A percentile compares a stretch with the other conserved stretches of the same genome.
These are phyloP conservation scores for Daldinia eschscholtzii DNA, from an alignment of 2,329 filamentous ascomycete species.

Conservation along the genomic window DNA sequence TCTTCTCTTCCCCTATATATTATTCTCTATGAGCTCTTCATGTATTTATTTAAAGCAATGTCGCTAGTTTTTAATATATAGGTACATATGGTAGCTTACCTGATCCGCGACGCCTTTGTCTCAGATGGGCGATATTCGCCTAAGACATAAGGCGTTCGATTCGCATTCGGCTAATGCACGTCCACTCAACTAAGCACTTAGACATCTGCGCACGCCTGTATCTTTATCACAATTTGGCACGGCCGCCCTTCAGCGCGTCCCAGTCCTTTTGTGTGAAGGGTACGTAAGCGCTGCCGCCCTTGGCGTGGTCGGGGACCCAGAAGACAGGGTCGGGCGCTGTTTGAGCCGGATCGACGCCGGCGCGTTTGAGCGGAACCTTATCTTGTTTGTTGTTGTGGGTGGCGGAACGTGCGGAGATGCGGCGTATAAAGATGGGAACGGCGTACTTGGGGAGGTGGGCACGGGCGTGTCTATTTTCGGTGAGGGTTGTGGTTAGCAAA, in stretches of 20 bases:
- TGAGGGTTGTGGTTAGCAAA: slow-evolving; percentile 1
- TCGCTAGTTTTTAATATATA: slow-evolving; percentile 2
- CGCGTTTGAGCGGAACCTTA: slow-evolving; percentile 76
- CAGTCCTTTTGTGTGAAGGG: slow-evolving; percentile 71
- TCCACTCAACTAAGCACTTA: neutral
- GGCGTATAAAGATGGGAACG: slow-evolving; percentile 78
- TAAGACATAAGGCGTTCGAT: neutral
- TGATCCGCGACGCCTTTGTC: neutral
- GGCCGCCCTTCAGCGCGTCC: slow-evolving; percentile 62
- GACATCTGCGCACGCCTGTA: neutral
- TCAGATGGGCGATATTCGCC: neutral
- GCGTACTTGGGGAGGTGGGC: slow-evolving; percentile 77
- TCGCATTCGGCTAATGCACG: neutral
- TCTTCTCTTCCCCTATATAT: neutral
- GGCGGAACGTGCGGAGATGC: slow-evolving; percentile 69
- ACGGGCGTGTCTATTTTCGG: slow-evolving; percentile 61
- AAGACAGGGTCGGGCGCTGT: slow-evolving; percentile 59
- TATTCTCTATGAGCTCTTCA: neutral
- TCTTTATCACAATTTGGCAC: slow-evolving; percentile 58
- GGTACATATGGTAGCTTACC: neutral
- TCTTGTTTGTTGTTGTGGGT: slow-evolving; percentile 87
- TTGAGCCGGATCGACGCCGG: slow-evolving; percentile 72
- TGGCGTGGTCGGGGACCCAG: slow-evolving; percentile 70
- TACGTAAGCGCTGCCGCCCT: slow-evolving; percentile 67
- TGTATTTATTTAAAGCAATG: neutral